Conservation (phyloP, 1,284 basidiomycete genomes). For the Ganoderma multipileum region DNA sequence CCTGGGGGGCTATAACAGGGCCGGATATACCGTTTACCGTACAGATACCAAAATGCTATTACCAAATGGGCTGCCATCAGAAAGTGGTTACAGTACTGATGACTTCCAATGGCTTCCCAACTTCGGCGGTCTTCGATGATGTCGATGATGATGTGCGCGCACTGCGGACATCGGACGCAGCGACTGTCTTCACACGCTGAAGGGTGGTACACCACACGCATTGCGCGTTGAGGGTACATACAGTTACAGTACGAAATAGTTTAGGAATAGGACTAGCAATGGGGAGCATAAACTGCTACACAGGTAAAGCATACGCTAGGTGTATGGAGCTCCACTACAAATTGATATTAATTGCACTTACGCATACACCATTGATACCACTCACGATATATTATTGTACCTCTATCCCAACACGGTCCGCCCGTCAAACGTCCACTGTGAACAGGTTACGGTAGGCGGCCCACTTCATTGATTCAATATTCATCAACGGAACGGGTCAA, state of each 20-base stretch:
- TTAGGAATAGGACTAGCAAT: background rate
- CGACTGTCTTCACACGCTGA: background rate
- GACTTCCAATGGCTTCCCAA: conserved; percentile 18
- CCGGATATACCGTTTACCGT: conserved; percentile 4
- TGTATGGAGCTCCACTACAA: background rate
- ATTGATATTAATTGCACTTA: background rate
- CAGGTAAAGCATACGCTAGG: background rate
- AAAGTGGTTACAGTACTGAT: conserved; percentile 26
- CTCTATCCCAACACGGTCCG: background rate
- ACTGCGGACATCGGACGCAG: background rate
- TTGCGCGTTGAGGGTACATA: background rate
- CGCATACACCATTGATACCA: background rate
- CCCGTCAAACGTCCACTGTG: background rate
- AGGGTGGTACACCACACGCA: background rate
- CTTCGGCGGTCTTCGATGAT: background rate
- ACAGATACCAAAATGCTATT: conserved; percentile 1
- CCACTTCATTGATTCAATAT: background rate
- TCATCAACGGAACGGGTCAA: conserved; percentile 7
- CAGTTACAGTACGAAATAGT: background rate
- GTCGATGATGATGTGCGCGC: conserved; percentile 15
- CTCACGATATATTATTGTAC: background rate
- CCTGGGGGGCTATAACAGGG: conserved; percentile 1
- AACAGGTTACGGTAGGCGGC: background rate
- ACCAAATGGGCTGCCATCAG: background rate
- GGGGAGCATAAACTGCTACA: background rate